These are phyloP conservation scores for Citrus cavaleriei DNA, from an alignment of 345 rosid species.

Conservation along the genomic window DNA sequence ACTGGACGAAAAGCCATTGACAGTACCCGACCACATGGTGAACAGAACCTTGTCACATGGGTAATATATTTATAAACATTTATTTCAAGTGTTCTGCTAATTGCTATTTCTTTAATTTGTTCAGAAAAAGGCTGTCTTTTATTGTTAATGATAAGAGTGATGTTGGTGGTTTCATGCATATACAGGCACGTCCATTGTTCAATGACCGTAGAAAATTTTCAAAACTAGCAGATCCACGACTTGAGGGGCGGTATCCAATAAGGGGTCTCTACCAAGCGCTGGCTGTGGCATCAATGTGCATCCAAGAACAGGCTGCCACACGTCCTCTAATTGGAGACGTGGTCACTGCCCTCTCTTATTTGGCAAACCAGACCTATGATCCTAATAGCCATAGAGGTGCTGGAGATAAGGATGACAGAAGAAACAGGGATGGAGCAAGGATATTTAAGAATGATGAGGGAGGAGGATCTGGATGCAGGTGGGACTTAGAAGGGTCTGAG, in stretches of 20 bases:
- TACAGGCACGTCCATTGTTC: conserved; percentile 84
- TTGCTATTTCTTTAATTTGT: neutral
- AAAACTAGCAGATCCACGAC: conserved; percentile 75
- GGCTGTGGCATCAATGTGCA: conserved; percentile 98
- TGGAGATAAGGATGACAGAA: conserved; percentile 48
- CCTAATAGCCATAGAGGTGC: conserved; percentile 39
- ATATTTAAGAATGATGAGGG: conserved; percentile 66
- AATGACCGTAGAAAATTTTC: conserved; percentile 76
- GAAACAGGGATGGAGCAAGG: conserved; percentile 56
- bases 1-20: conserved; percentile 97
- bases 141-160: neutral
- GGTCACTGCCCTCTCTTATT: conserved; percentile 88
- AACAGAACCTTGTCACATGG: conserved; percentile 95
- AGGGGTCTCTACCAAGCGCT: conserved; percentile 93
- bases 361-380: conserved; percentile 83
- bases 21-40: conserved; percentile 79
- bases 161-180: conserved; percentile 4
- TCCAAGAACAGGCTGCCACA: conserved; percentile 93
- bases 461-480: conserved; percentile 65
- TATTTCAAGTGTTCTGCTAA: neutral
- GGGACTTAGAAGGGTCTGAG: conserved; percentile 79
- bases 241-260: conserved; percentile 79
- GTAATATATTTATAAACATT: conserved; percentile 31
- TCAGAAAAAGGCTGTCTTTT: neutral
- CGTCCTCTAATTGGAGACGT: conserved; percentile 96